Percentiles rank a stretch among this genome's conserved stretches.
Evolutionary conservation across 2,329 filamentous ascomycete genomes (phyloP).

Genomic region (Colletotrichum sp.): DNA sequence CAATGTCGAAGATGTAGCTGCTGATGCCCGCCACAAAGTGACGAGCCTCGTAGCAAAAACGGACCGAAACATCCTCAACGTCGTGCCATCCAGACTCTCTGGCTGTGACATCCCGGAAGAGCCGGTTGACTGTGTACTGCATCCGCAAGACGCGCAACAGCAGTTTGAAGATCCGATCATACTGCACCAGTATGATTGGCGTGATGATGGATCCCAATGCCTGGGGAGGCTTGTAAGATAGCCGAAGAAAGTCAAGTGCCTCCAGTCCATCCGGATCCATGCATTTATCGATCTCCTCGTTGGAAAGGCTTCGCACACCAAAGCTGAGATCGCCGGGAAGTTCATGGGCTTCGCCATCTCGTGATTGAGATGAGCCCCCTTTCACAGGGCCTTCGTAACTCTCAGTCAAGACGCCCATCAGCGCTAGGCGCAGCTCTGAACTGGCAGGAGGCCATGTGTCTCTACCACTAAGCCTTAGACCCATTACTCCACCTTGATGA

Average conservation of each 20-base stretch:
- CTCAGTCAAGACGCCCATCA: conserved; percentile 86
- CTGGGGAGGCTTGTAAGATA: conserved; percentile 81
- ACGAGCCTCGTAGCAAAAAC: conserved; percentile 78
- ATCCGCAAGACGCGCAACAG: conserved; percentile 80
- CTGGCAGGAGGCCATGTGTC: conserved; percentile 92
- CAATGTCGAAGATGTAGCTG: conserved; percentile 81
- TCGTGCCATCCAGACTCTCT: conserved; percentile 37
- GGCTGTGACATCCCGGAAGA: conserved; percentile 63
- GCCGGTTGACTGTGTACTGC: conserved; percentile 73
- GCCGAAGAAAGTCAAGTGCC: conserved; percentile 89
- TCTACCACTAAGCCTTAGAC: conserved; percentile 80
- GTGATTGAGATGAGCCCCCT: conserved; percentile 16
- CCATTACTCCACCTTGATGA: conserved; percentile 75
- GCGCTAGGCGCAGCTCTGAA: conserved; percentile 86
- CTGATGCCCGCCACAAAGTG: conserved; percentile 78
- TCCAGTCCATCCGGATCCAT: conserved; percentile 83
- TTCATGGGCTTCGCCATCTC: conserved; percentile 32
- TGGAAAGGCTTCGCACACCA: conserved; percentile 79
- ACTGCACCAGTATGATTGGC: conserved; percentile 72
- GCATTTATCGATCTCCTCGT: conserved; percentile 81
- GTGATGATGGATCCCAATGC: conserved; percentile 79
- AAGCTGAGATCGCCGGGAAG: conserved; percentile 80
- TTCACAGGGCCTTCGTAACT: conserved; percentile 55
- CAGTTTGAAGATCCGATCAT: conserved; percentile 84
- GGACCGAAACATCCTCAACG: conserved; percentile 46